Base-by-base conservation (phyloP, 345 rosid genomes). In the Trapa incisa region DNA sequence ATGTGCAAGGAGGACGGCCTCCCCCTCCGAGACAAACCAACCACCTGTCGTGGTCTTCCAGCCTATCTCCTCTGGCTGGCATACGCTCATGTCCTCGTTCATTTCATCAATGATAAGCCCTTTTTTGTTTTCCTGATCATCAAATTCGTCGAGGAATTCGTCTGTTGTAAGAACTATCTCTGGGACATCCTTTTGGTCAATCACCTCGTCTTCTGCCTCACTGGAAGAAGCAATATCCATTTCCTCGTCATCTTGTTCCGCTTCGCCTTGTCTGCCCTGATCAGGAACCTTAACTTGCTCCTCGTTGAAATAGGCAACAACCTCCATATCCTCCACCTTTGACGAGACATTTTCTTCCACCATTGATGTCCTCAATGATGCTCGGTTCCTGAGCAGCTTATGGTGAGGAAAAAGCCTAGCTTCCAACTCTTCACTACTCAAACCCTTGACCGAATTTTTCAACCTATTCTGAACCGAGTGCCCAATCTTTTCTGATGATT, bases 21-120 rank as follows among this genome's bases (percentile, higher is more conserved):
- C 96, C 35, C 96, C 99, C 71, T 89, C 99, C 22, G 99, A 95
- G 69, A 91, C 90, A 83, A 95, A 91, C 97, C 99, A 95, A 65
- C 97, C 99, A 65, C 93, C 96, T 0, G 97, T 89, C 38, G 92
- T 72, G 69, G 65, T 84, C 76, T 80, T 95, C 65, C 73, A 36
- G 47, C 96, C 97, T 54, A 91, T 84, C 73, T 81, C 87, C 72
- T 80, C 84, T 61, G 83, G 81, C 75, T 79, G 87, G 71, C 80
- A 65, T 70, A 78, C 62, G 72, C 75, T 47, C 61, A 69, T 64
- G 65, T 84, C 86, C 67, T 95, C 96, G 38, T 70, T 68, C 75
- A 84, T 93, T 75, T 86, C 92, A 33, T 29, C 78, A 56, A 75
- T 66, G 37, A 75, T 68, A 80, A 74, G 53, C 56, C 68, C 69